phyloP scores from a whole-genome alignment of 176 grass and related monocot species.

The Bromus sterilis region DNA sequence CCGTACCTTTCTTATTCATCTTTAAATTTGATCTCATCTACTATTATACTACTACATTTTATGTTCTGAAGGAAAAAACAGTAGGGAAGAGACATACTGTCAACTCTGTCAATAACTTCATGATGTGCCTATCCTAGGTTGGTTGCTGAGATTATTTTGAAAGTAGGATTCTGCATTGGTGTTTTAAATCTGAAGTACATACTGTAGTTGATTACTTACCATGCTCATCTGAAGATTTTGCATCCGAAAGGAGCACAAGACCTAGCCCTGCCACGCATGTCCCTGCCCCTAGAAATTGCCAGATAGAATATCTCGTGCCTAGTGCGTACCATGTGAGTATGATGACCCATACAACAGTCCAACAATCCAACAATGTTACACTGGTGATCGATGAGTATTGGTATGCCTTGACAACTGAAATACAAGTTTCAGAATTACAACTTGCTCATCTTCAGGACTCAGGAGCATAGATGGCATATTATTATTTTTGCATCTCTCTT shows the following conservation, averaged over 20 bases:
- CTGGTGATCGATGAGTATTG: slow-evolving; percentile 82
- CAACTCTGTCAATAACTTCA: neutral
- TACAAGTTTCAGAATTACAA: neutral
- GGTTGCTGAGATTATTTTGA: neutral
- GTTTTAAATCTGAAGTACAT: neutral
- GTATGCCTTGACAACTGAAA: slow-evolving; percentile 62
- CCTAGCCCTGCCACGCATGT: slow-evolving; percentile 49
- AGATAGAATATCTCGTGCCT: slow-evolving; percentile 59
- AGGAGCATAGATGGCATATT: neutral
- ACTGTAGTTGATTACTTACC: slow-evolving; percentile 8
- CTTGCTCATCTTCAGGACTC: neutral
- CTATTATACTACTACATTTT: neutral
- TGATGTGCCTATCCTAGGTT: neutral
- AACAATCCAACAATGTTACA: slow-evolving; percentile 67
- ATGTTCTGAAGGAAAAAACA: neutral
- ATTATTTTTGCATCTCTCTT: neutral
- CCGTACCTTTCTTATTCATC: neutral
- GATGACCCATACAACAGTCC: slow-evolving; percentile 73
- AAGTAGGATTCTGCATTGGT: neutral
- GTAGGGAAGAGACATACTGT: neutral
- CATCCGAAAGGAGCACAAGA: slow-evolving; percentile 71
- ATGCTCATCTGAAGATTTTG: slow-evolving; percentile 12
- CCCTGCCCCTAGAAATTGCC: slow-evolving; percentile 50
- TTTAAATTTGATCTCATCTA: neutral
- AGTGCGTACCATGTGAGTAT: slow-evolving; percentile 62